Evolutionary conservation across 768 basidiomycete genomes (phyloP).

Genomic region (Amanita rimosa): DNA sequence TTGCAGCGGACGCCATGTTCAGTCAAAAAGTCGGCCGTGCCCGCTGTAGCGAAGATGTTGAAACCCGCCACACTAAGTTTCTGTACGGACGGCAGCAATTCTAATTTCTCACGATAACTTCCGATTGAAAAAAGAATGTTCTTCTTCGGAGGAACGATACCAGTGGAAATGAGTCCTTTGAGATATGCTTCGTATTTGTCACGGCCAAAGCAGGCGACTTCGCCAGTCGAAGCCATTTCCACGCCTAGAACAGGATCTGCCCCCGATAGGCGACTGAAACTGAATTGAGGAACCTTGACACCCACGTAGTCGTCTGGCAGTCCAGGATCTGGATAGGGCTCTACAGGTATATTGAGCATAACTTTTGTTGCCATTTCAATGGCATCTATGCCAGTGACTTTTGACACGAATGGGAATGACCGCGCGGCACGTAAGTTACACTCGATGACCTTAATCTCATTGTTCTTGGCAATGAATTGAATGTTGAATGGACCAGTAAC

Average conservation of each 20-base stretch:
- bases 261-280: conserved; percentile 91
- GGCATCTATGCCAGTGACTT: conserved; percentile 94
- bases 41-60: conserved; percentile 94
- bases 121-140: conserved; percentile 96
- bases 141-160: conserved; percentile 91
- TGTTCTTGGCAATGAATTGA: conserved; percentile 99
- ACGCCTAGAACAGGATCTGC: conserved; percentile 97
- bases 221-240: conserved; percentile 99
- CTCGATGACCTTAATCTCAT: conserved; percentile 99
- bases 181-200: conserved; percentile 99
- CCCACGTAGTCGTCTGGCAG: conserved; percentile 93
- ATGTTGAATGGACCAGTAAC: conserved; percentile 99
- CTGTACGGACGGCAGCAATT: conserved; percentile 90
- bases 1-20: conserved; percentile 97
- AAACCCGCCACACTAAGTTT: conserved; percentile 90
- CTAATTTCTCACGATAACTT: conserved; percentile 94
- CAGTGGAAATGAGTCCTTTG: conserved; percentile 94
- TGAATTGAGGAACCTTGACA: conserved; percentile 99
- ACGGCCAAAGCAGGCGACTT: conserved; percentile 96
- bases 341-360: conserved; percentile 86
- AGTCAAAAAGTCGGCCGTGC: conserved; percentile 94
- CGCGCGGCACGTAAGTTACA: conserved; percentile 96
- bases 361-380: conserved; percentile 99
- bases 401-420: conserved; percentile 98
- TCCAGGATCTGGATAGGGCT: conserved; percentile 80